phyloP scores from a whole-genome alignment of 768 basidiomycete genomes.

The Galerina marginata region DNA sequence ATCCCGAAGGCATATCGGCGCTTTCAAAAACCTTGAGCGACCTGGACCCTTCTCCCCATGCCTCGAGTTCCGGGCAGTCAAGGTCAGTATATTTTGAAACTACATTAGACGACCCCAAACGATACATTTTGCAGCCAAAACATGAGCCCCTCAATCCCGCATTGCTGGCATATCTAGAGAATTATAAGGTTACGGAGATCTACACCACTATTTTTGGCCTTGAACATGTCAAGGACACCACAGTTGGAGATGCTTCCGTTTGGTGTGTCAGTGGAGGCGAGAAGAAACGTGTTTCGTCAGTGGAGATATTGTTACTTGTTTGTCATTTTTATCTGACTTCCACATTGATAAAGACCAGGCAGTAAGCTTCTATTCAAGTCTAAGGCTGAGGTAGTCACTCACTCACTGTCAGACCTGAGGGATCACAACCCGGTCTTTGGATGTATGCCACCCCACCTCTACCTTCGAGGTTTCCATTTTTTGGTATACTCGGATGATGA shows the following conservation, averaged over 20 bases:
- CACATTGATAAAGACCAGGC: too few species aligned
- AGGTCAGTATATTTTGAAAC: conserved; percentile 30
- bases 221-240: conserved; percentile 70
- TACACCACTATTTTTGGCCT: conserved; percentile 77
- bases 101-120: conserved; percentile 54
- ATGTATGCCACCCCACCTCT: too few species aligned
- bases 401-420: too few species aligned
- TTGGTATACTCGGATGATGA: too few species aligned
- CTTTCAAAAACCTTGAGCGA: conserved; percentile 44
- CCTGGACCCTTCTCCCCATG: conserved; percentile 13
- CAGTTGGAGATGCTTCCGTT: conserved; percentile 78
- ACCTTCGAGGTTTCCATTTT: too few species aligned
- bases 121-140: conserved; percentile 69
- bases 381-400: too few species aligned
- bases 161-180: conserved; percentile 46
- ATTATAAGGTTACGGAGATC: conserved; percentile 57
- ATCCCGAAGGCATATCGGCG: conserved; percentile 52
- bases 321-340: not conserved
- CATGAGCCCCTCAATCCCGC: conserved; percentile 67
- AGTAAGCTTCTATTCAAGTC: too few species aligned
- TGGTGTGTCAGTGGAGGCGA: conserved; percentile 80
- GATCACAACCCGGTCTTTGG: too few species aligned
- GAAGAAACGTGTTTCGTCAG: conserved; percentile 78
- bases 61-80: conserved; percentile 19
- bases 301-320: not conserved